Percentiles rank a stretch among this genome's conserved stretches.
Evolutionary conservation across 2,329 filamentous ascomycete genomes (phyloP).

Genomic region (Herpotrichia juniperi): DNA sequence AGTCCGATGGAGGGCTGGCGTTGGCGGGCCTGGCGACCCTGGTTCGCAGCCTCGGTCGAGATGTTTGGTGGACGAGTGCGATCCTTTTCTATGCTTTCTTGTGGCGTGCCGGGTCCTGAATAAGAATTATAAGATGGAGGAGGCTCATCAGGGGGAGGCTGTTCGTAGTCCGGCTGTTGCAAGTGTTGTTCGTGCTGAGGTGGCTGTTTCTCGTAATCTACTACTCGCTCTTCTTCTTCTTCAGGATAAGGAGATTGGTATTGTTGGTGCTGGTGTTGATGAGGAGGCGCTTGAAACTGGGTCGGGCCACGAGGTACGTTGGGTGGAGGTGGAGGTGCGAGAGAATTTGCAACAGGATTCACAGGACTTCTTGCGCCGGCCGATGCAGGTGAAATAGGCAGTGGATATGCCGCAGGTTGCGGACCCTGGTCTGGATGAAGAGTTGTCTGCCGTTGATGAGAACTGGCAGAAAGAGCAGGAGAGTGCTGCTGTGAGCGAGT

Average conservation of each 20-base stretch:
- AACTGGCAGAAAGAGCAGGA: slow-evolving; percentile 11
- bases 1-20: slow-evolving; percentile 41
- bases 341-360: slow-evolving; percentile 23
- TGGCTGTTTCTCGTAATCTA: slow-evolving; percentile 1
- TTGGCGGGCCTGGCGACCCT: slow-evolving; percentile 27
- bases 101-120: slow-evolving; percentile 34
- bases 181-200: no score
- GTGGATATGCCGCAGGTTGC: slow-evolving; percentile 32
- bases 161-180: slow-evolving; percentile 23
- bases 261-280: slow-evolving; percentile 8
- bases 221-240: background rate
- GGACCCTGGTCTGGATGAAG: slow-evolving; percentile 23
- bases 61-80: slow-evolving; percentile 38
- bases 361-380: slow-evolving; percentile 23
- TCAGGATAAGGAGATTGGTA: background rate
- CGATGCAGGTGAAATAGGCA: slow-evolving; percentile 32
- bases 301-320: slow-evolving; percentile 30
- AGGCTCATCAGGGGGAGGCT: slow-evolving; percentile 33
- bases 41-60: slow-evolving; percentile 23
- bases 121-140: slow-evolving; percentile 45
- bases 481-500: slow-evolving; percentile 13
- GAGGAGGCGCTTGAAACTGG: slow-evolving; percentile 12
- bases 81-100: slow-evolving; percentile 40
- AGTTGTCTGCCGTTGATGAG: slow-evolving; percentile 28
- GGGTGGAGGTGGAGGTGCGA: slow-evolving; percentile 22